Evolutionary conservation across 257 asterid species (phyloP), one percentile per base, ranked within the genome.

Genomic region (Ophiorrhiza pumila): DNA sequence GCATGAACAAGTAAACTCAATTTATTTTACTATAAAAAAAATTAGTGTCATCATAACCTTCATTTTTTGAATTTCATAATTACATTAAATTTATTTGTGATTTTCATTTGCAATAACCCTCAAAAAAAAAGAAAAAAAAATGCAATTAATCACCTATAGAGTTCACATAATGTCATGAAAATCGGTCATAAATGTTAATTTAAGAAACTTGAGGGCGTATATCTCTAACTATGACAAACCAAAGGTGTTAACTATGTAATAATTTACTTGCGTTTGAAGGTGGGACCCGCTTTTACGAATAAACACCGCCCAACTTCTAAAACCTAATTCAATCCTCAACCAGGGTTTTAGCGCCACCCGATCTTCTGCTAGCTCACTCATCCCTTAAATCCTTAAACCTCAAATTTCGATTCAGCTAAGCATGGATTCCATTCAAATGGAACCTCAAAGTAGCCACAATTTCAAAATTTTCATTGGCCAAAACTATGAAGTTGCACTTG

Each of bases 351-450:
- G 41, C 18, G 29, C 55, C 64, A 46, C n/a, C 63, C n/a, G n/a
- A n/a, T n/a, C 14, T 39, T 11, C 72, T 14, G 37, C 53, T 68
- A 20, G 29, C 60, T 60, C 8, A 12, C 14, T 10, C 18, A 25
- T 61, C n/a, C n/a, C 66, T 34, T 32, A 22, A 61, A 32, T 34
- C 39, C 31, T n/a, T 39, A 31, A 46, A 31, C 45, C 58, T 25
- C 22, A 27, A 32, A 46, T 25, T 66, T 66, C 43, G 23, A 29
- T 3, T 61, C 57, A 64, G 56, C 43, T 18, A 76, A 71, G 62
- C 78, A 86, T 90, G 90, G 86, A 81, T 68, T 80, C 88, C 62
- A 76, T 80, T 66, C 77, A 49, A 31, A 52, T 68, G 23, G 72
- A 71, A 61, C 22, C 87, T 22, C 47, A 71, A 62, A 37, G 52